Evolutionary conservation across 2,329 filamentous ascomycete genomes (phyloP).

Genomic region (Arachnomyces sp.): DNA sequence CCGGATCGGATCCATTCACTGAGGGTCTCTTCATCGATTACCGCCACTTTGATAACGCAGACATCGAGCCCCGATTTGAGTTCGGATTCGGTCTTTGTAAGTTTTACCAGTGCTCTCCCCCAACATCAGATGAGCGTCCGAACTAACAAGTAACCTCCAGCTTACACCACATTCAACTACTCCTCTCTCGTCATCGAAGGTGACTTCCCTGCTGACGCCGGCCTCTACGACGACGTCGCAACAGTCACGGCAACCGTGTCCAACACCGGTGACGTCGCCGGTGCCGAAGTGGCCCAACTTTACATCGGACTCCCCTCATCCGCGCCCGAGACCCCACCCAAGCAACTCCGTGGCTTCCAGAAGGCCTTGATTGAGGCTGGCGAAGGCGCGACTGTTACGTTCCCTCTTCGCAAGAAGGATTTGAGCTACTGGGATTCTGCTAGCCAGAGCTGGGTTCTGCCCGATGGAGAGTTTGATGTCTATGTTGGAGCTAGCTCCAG

Average conservation of each 20-base stretch:
- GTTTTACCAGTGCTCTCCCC: neutral
- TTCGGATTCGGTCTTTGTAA: slow-evolving; percentile 48
- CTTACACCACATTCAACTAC: slow-evolving; percentile 50
- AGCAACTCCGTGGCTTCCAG: slow-evolving; percentile 65
- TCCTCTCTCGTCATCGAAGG: slow-evolving; percentile 42
- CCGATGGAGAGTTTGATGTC: slow-evolving; percentile 32
- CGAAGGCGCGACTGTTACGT: slow-evolving; percentile 46
- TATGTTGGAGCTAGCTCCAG: slow-evolving; percentile 31
- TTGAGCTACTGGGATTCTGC: slow-evolving; percentile 65
- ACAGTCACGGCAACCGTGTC: slow-evolving; percentile 39
- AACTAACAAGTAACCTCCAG: slow-evolving; percentile 13
- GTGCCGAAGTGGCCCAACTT: slow-evolving; percentile 46
- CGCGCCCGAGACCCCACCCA: slow-evolving; percentile 24
- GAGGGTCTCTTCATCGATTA: slow-evolving; percentile 51
- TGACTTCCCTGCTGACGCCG: slow-evolving; percentile 46
- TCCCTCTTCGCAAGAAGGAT: slow-evolving; percentile 60
- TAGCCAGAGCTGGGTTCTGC: slow-evolving; percentile 62
- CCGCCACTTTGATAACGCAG: slow-evolving; percentile 45
- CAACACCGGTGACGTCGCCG: slow-evolving; percentile 42
- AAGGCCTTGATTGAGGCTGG: slow-evolving; percentile 56
- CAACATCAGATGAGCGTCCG: neutral
- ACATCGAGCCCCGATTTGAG: slow-evolving; percentile 46
- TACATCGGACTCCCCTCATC: slow-evolving; percentile 62
- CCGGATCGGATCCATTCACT: slow-evolving; percentile 29
- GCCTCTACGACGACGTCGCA: slow-evolving; percentile 45